Base-by-base conservation (phyloP, 2,329 filamentous ascomycete species). In the Tolypocladium album region DNA sequence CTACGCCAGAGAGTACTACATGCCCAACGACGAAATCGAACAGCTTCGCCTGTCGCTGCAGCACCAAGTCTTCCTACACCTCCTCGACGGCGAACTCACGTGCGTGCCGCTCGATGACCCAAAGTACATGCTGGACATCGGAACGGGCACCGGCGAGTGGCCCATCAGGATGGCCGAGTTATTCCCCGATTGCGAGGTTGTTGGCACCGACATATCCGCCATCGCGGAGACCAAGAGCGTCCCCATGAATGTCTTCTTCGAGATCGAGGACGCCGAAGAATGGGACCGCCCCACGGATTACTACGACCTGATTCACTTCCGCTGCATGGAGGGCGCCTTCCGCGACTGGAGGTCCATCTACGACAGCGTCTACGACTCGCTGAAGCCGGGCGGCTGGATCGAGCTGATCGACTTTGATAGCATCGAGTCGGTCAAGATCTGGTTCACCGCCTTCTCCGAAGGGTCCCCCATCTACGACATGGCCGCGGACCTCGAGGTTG, bases 11-110 rank as follows among this genome's bases (percentile, higher is more conserved):
- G 77, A 78, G 40, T 88, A 87, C 67, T 84, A 78, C 69, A 85
- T 88, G 79, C 86, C 86, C 17, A 87, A 87, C 69, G 86, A 88
- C 66, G 82, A 87, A 55, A 72, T 78, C 55, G 86, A 88, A 67
- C 84, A 87, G 69, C 82, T 83, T 55, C 82, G 86, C 50, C 70
- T 87, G 57, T 80, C 82, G 61, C 76, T 88, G 58, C 75, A 83
- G 45, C 84, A 88, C 64, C 84, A 87, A 67, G 81, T 87, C 55
- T 87, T 84, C 66, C 72, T 86, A 7, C 79, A 80, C 59, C 72
- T 78, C 20, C 75, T 81, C 57, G 73, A 76, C 40, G 75, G 75
- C 61, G 74, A 78, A 61, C 67, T 78, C 40, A 79, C 75, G 27
- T 74, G 74, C n/a, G 75, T 76, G 8, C 73, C 75, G 3, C 67